phyloP scores from a whole-genome alignment of 208 protist genomes.

The Leishmania mexicana region DNA sequence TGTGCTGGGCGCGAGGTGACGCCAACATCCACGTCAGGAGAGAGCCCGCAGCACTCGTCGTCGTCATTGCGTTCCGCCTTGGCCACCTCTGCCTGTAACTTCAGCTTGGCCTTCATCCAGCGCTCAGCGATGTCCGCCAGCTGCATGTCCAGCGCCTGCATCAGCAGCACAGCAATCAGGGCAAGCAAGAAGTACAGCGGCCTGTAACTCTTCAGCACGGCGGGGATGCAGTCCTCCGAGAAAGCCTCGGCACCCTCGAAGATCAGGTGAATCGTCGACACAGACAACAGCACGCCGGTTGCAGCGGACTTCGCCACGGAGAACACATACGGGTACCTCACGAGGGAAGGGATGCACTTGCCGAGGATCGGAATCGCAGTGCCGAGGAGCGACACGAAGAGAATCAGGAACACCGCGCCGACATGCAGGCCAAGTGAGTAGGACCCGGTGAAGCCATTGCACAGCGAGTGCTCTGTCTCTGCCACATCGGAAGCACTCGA shows the following conservation, averaged over 20 bases:
- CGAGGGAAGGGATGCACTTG: slow-evolving; percentile 46
- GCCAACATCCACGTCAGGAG: not conserved
- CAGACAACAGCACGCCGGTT: slow-evolving; percentile 66
- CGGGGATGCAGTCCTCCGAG: slow-evolving; percentile 42
- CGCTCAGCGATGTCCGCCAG: slow-evolving; percentile 42
- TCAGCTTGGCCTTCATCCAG: slow-evolving; percentile 27
- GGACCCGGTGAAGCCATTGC: slow-evolving; percentile 29
- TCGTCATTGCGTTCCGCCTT: not conserved
- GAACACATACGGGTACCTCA: slow-evolving; percentile 51
- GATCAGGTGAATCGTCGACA: slow-evolving; percentile 62
- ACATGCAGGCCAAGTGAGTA: slow-evolving; percentile 59
- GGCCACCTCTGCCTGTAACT: not conserved
- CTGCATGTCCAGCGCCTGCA: slow-evolving; percentile 59
- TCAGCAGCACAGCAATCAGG: slow-evolving; percentile 50
- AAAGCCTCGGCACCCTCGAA: slow-evolving; percentile 43
- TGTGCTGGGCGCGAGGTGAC: not conserved
- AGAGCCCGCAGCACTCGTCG: not conserved
- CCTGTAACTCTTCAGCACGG: slow-evolving; percentile 34
- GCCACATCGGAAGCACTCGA: not conserved
- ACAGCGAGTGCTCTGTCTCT: slow-evolving; percentile 22
- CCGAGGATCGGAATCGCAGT: slow-evolving; percentile 46
- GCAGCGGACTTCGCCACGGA: slow-evolving; percentile 49
- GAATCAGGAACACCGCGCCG: slow-evolving; percentile 47
- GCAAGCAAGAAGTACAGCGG: slow-evolving; percentile 62
- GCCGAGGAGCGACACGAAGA: slow-evolving; percentile 47